Percentiles rank a stretch among this genome's conserved stretches.
phyloP scores from a whole-genome alignment of 345 rosid genomes.

The Cardamine resedifolia region DNA sequence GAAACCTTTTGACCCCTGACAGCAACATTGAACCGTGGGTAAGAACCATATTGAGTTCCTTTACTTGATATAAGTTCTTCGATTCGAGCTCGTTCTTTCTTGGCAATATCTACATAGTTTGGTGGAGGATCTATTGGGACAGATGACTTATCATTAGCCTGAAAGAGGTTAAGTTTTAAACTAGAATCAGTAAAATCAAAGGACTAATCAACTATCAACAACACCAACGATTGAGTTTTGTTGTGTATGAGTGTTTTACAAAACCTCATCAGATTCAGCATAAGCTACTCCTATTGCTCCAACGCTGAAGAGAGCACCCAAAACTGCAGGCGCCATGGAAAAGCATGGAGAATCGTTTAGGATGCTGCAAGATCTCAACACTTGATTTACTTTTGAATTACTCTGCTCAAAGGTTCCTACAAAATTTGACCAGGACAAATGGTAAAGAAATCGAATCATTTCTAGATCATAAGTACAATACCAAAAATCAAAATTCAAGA shows the following conservation, averaged over 20 bases:
- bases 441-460: background rate
- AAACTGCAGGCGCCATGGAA: conserved; percentile 45
- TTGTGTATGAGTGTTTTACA: background rate
- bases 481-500: background rate
- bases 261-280: conserved; percentile 76
- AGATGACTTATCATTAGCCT: conserved; percentile 48
- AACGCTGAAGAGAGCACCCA: conserved; percentile 55
- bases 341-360: conserved; percentile 20
- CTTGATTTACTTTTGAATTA: conserved; percentile 14
- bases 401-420: conserved; percentile 42
- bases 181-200: background rate
- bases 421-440: conserved; percentile 8
- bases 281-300: conserved; percentile 56
- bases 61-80: conserved; percentile 58
- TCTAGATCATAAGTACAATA: background rate
- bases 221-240: background rate
- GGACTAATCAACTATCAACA: background rate
- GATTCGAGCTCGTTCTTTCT: conserved; percentile 64
- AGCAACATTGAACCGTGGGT: conserved; percentile 69
- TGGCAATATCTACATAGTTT: conserved; percentile 55
- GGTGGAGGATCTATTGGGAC: conserved; percentile 50
- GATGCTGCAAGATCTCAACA: conserved; percentile 30
- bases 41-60: conserved; percentile 56
- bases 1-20: conserved; percentile 91
- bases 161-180: conserved; percentile 23